A percentile compares a stretch with the other conserved stretches of the same genome.
Evolutionary conservation across 495 filamentous ascomycete genomes (phyloP).

Genomic region (Emericellopsis terricola): DNA sequence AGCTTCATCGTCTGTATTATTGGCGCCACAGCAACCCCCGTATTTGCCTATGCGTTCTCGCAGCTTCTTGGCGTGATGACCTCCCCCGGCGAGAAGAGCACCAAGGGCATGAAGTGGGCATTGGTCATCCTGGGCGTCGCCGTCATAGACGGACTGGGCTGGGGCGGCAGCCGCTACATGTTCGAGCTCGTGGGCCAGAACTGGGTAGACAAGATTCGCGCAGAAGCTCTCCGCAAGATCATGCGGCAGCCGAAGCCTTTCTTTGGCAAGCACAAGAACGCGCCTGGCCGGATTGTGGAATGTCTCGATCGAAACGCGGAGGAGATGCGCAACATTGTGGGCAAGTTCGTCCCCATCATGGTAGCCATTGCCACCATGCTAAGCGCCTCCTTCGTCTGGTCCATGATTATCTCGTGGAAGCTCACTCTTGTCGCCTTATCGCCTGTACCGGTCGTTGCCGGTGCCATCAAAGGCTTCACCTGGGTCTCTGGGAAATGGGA

Average conservation of each 20-base stretch:
- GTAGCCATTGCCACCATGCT: slow-evolving; percentile 49
- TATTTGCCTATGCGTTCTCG: slow-evolving; percentile 64
- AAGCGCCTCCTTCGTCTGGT: slow-evolving; percentile 50
- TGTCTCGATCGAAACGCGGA: slow-evolving; percentile 72
- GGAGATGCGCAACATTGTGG: slow-evolving; percentile 68
- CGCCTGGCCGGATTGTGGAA: slow-evolving; percentile 39
- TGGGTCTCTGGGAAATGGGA: slow-evolving; percentile 54
- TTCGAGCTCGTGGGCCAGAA: slow-evolving; percentile 54
- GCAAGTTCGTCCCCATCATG: slow-evolving; percentile 53
- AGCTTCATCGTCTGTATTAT: slow-evolving; percentile 43
- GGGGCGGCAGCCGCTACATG: slow-evolving; percentile 47
- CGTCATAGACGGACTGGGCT: slow-evolving; percentile 40
- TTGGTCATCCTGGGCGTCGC: slow-evolving; percentile 51
- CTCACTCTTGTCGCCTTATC: slow-evolving; percentile 61
- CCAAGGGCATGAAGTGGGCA: slow-evolving; percentile 45
- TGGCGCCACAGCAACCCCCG: slow-evolving; percentile 52
- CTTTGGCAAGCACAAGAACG: slow-evolving; percentile 61
- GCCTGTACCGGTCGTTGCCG: slow-evolving; percentile 49
- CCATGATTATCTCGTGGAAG: slow-evolving; percentile 58
- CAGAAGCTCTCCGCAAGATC: slow-evolving; percentile 48
- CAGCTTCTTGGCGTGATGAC: slow-evolving; percentile 57
- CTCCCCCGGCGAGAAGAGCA: slow-evolving; percentile 17
- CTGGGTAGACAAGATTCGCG: slow-evolving; percentile 62
- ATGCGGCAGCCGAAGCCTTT: slow-evolving; percentile 68
- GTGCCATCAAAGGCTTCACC: slow-evolving; percentile 42